These are phyloP conservation scores for Asterochloris sp. DNA, from an alignment of 139 green algal genomes.

Conservation along the genomic window DNA sequence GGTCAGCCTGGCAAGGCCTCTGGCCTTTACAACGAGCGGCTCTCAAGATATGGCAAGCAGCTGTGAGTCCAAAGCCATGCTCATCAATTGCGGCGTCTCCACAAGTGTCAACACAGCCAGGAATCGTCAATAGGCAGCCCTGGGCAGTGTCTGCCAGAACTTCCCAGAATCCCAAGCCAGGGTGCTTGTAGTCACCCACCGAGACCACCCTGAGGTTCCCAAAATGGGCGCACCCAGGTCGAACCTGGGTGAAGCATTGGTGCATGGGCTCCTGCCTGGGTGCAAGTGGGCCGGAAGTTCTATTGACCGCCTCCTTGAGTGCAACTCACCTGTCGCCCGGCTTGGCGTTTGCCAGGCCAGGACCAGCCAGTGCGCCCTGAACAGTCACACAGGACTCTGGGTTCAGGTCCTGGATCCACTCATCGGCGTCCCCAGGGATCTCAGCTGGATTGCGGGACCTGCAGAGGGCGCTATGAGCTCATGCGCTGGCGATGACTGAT, in stretches of 20 bases:
- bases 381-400: constrained; percentile 53
- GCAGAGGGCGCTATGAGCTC: background rate
- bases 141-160: background rate
- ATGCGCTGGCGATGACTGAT: background rate
- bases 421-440: constrained; percentile 1
- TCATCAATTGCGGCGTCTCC: background rate
- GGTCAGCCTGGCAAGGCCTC: too few species aligned
- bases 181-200: background rate
- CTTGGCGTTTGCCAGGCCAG: constrained; percentile 30
- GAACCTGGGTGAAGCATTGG: background rate
- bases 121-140: background rate
- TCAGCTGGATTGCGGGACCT: background rate
- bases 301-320: too few species aligned
- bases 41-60: background rate
- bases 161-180: too few species aligned
- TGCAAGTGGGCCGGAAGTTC: too few species aligned
- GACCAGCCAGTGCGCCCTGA: constrained; percentile 38
- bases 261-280: too few species aligned
- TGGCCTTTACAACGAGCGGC: too few species aligned
- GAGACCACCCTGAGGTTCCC: background rate
- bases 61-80: background rate
- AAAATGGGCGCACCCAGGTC: background rate
- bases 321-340: constrained; percentile 31
- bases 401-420: constrained; percentile 89
- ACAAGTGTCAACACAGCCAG: background rate